Evolutionary conservation across 2,329 filamentous ascomycete genomes (phyloP).

Genomic region (Colletotrichum trifolii): DNA sequence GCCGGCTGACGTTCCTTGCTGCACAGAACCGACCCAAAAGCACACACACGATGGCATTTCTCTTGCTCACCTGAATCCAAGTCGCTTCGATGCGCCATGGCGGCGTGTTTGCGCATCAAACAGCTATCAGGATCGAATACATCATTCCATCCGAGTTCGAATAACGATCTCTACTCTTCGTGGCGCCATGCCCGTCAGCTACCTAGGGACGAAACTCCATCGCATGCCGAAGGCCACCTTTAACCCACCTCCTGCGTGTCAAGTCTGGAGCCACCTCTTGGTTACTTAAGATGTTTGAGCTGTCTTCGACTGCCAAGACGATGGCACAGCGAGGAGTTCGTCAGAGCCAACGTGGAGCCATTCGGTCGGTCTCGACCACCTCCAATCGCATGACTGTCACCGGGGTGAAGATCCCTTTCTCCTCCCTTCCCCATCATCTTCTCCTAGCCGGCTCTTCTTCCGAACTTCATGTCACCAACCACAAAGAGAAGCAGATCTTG

Average conservation of each 20-base stretch:
- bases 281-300: too few species aligned
- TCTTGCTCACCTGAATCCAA: slow-evolving; percentile 19
- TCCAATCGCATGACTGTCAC: slow-evolving; percentile 25
- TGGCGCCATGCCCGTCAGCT: too few species aligned
- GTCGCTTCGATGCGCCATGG: slow-evolving; percentile 15
- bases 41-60: too few species aligned
- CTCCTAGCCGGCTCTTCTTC: not conserved
- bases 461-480: not conserved
- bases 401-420: slow-evolving; percentile 14
- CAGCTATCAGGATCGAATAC: too few species aligned
- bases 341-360: slow-evolving; percentile 12
- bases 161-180: too few species aligned
- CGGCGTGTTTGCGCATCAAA: slow-evolving; percentile 17
- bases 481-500: slow-evolving; percentile 23
- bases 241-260: too few species aligned
- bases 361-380: slow-evolving; percentile 26
- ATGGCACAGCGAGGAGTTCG: too few species aligned
- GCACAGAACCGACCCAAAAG: not conserved
- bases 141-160: too few species aligned
- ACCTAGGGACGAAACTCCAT: too few species aligned
- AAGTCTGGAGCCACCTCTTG: not conserved
- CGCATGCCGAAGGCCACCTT: too few species aligned
- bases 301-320: too few species aligned
- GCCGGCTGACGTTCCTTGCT: not conserved
- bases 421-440: slow-evolving; percentile 21